These are phyloP conservation scores for Aphanomyces euteiches DNA, from an alignment of 352 stramenopile genomes.

Conservation along the genomic window DNA sequence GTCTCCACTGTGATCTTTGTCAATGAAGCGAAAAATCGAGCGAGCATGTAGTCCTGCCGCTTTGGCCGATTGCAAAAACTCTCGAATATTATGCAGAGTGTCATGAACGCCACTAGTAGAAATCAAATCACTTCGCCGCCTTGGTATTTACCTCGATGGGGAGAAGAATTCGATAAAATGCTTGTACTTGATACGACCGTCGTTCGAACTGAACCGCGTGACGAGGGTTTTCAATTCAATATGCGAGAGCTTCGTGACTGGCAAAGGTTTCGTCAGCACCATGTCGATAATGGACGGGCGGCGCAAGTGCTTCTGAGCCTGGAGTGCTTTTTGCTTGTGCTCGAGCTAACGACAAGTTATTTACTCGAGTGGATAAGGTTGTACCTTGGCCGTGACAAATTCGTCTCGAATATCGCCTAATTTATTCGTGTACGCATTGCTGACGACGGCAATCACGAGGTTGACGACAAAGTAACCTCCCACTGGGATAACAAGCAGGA, in stretches of 20 bases:
- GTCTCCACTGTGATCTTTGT: conserved; percentile 17
- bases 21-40: conserved; percentile 24
- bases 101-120: neutral
- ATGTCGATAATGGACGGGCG: conserved; percentile 17
- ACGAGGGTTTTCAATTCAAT: conserved; percentile 11
- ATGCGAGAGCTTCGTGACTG: conserved; percentile 12
- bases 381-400: conserved; percentile 18
- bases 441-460: conserved; percentile 16
- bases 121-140: neutral
- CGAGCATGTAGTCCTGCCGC: conserved; percentile 8
- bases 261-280: neutral
- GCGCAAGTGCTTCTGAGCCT: neutral
- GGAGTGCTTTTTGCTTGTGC: conserved; percentile 16
- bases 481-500: conserved; percentile 10
- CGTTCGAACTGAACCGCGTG: conserved; percentile 1
- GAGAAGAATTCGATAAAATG: conserved; percentile 18
- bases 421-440: conserved; percentile 17
- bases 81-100: conserved; percentile 8
- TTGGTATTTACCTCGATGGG: neutral
- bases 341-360: conserved; percentile 13
- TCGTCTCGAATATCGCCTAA: conserved; percentile 7
- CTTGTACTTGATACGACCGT: conserved; percentile 20
- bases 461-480: conserved; percentile 27
- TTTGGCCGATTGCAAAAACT: conserved; percentile 16
- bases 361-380: neutral